These are phyloP conservation scores for Scutellaria barbata DNA, from an alignment of 257 asterid species.

Conservation along the genomic window DNA sequence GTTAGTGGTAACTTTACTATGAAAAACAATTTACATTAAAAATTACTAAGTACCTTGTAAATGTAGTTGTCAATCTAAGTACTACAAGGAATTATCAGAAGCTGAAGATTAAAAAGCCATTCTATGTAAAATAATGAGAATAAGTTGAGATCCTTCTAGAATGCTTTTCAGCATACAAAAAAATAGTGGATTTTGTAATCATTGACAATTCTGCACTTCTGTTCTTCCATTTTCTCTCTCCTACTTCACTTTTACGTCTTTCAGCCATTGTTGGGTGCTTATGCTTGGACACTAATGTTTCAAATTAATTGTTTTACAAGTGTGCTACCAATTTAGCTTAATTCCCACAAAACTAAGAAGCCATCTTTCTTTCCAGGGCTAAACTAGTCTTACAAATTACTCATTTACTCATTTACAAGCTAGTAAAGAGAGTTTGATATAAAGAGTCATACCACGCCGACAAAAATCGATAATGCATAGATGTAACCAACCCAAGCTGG, in stretches of 20 bases:
- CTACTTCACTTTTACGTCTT: neutral
- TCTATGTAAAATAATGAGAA: neutral
- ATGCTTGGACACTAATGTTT: neutral
- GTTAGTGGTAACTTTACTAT: slow-evolving; percentile 3
- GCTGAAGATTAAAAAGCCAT: slow-evolving; percentile 16
- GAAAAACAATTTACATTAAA: neutral
- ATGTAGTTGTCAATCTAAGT: neutral
- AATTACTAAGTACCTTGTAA: neutral
- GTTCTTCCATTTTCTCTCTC: slow-evolving; percentile 6
- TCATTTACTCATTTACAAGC: slow-evolving; percentile 6
- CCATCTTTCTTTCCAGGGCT: slow-evolving; percentile 1
- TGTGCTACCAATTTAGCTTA: neutral
- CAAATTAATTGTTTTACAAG: neutral
- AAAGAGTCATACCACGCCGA: slow-evolving; percentile 72
- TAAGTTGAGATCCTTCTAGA: neutral
- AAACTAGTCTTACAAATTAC: slow-evolving; percentile 6
- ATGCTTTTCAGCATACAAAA: neutral
- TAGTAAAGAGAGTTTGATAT: slow-evolving; percentile 15
- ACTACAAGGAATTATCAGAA: neutral
- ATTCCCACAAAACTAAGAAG: neutral
- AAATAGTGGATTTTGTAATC: slow-evolving; percentile 7
- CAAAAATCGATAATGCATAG: slow-evolving; percentile 80
- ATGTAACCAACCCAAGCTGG: slow-evolving; percentile 89
- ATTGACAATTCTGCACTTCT: slow-evolving; percentile 2
- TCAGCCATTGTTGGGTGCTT: neutral